Evolutionary conservation across 805 yeast genomes (phyloP).

Genomic region (Limtongia smithiae): DNA sequence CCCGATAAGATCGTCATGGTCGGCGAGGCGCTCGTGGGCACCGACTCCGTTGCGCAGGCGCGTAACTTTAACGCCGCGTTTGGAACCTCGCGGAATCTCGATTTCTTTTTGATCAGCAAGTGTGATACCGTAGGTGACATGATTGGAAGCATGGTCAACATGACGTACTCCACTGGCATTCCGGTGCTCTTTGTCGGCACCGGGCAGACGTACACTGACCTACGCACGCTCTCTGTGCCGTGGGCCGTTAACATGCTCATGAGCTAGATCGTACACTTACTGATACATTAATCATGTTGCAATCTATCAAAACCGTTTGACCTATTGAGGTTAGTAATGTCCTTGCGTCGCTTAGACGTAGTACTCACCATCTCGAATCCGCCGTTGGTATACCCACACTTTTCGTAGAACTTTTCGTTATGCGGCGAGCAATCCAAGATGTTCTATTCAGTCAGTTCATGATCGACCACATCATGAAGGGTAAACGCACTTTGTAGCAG

Average conservation of each 20-base stretch:
- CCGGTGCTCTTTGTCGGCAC: constrained; percentile 95
- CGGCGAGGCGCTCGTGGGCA: constrained; percentile 96
- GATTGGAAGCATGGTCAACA: constrained; percentile 94
- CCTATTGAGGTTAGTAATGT: too few relatives aligned
- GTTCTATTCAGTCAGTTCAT: constrained; percentile 8
- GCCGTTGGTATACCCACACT: constrained; percentile 47
- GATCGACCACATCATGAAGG: not conserved
- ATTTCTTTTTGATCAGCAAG: constrained; percentile 87
- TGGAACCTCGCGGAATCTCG: constrained; percentile 74
- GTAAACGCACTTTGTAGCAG: constrained; percentile 66
- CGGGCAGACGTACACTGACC: constrained; percentile 94
- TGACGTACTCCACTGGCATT: constrained; percentile 94
- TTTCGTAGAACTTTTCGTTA: constrained; percentile 80
- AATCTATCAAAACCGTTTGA: not conserved
- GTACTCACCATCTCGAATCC: constrained; percentile 28
- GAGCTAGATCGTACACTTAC: constrained; percentile 29
- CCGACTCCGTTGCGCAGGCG: constrained; percentile 95
- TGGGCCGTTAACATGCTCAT: constrained; percentile 87
- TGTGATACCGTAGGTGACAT: constrained; percentile 97
- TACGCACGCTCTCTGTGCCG: constrained; percentile 82
- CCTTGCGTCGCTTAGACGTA: too few relatives aligned
- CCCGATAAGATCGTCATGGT: constrained; percentile 98
- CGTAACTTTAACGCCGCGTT: constrained; percentile 88
- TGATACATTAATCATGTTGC: not conserved
- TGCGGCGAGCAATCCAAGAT: constrained; percentile 84